phyloP scores from a whole-genome alignment of 1,284 basidiomycete genomes.

The Volvariella surrecta region DNA sequence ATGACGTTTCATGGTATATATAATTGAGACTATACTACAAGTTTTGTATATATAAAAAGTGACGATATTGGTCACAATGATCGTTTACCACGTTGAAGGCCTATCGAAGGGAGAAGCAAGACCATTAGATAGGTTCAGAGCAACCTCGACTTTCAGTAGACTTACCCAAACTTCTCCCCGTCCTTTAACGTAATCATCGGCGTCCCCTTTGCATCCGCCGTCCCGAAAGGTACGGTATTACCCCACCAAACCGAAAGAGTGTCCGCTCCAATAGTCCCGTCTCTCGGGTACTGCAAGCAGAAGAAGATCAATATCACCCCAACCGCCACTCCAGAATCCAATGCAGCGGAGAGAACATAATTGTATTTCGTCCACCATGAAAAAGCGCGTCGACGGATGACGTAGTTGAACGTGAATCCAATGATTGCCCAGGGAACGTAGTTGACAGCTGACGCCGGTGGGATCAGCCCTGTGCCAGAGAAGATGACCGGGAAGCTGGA shows the following conservation, averaged over 20 bases:
- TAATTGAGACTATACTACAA: too few relatives aligned
- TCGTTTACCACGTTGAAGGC: conserved; percentile 5
- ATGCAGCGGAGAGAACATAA: conserved; percentile 47
- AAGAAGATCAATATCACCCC: conserved; percentile 58
- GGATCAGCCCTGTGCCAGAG: conserved; percentile 44
- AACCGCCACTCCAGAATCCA: conserved; percentile 56
- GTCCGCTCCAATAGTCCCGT: conserved; percentile 48
- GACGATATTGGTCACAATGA: background rate
- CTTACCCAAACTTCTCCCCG: conserved; percentile 25
- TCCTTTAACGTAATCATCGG: conserved; percentile 17
- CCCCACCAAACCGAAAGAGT: conserved; percentile 67
- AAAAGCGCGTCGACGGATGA: conserved; percentile 50
- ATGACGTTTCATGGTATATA: too few relatives aligned
- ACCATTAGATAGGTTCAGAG: background rate
- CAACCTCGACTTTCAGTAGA: background rate
- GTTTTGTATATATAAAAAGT: too few relatives aligned
- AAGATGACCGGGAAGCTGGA: conserved; percentile 45
- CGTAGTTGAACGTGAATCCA: conserved; percentile 60
- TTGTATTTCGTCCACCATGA: conserved; percentile 64
- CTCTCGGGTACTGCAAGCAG: conserved; percentile 53
- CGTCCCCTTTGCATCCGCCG: conserved; percentile 22
- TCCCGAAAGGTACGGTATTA: conserved; percentile 34
- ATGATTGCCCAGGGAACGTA: conserved; percentile 52
- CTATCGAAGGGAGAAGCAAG: too few relatives aligned
- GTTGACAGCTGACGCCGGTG: conserved; percentile 47